Percentiles rank a stretch among this genome's conserved stretches.
These are phyloP conservation scores for Fusarium lyarnte DNA, from an alignment of 2,329 filamentous ascomycete species.

Conservation along the genomic window DNA sequence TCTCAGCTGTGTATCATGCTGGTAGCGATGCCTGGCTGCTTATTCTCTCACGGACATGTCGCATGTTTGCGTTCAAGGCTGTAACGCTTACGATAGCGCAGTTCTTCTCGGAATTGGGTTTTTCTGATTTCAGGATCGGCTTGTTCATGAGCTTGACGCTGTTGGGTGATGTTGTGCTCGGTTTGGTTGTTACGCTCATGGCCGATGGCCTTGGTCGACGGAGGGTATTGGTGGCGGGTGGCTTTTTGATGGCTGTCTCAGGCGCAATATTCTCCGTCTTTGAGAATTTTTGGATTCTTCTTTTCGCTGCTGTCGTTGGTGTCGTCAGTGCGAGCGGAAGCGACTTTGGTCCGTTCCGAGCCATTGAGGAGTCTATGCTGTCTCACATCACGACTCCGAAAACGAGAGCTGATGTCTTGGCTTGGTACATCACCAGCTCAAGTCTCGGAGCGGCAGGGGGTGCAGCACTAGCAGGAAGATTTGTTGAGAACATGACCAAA, in stretches of 20 bases:
- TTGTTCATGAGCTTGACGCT: conserved; percentile 73
- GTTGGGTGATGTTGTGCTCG: conserved; percentile 67
- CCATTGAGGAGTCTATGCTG: conserved; percentile 72
- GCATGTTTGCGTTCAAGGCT: conserved; percentile 72
- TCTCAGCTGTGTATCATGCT: conserved; percentile 56
- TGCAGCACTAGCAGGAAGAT: conserved; percentile 61
- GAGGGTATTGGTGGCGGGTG: conserved; percentile 62
- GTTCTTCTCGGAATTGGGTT: conserved; percentile 65
- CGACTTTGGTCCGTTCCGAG: conserved; percentile 74
- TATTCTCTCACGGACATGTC: conserved; percentile 53
- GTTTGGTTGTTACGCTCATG: conserved; percentile 65
- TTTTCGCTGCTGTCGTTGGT: conserved; percentile 67
- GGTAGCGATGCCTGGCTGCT: conserved; percentile 50
- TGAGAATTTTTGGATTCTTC: conserved; percentile 67
- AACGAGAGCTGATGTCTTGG: conserved; percentile 69
- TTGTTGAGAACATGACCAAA: conserved; percentile 59
- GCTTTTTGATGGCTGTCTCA: conserved; percentile 65
- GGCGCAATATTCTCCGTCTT: conserved; percentile 63
- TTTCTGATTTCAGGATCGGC: conserved; percentile 68
- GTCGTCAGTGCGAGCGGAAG: conserved; percentile 70
- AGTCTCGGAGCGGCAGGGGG: conserved; percentile 65
- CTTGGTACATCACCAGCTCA: conserved; percentile 70
- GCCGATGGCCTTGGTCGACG: conserved; percentile 68
- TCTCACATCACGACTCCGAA: conserved; percentile 66
- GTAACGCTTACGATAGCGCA: conserved; percentile 69